Evolutionary conservation across 257 asterid genomes (phyloP).

Genomic region (Rhazya stricta): DNA sequence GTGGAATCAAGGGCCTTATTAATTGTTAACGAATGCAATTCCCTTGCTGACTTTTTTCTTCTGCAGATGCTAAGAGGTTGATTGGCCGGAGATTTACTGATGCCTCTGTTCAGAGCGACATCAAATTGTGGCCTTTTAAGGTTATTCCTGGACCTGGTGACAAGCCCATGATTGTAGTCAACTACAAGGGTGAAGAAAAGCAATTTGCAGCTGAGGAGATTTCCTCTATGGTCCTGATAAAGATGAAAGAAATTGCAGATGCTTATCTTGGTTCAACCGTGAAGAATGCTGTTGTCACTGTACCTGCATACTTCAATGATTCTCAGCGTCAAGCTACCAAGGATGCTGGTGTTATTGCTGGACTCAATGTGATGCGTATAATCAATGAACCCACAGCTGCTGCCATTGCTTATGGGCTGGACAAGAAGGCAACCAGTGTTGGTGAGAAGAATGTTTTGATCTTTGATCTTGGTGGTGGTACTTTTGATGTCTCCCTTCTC

Average conservation of each 20-base stretch:
- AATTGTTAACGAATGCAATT: neutral
- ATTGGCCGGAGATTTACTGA: constrained; percentile 70
- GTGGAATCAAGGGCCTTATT: no score
- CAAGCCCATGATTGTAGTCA: constrained; percentile 70
- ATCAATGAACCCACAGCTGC: constrained; percentile 86
- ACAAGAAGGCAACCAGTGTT: constrained; percentile 75
- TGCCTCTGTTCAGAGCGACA: constrained; percentile 63
- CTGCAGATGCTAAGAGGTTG: constrained; percentile 71
- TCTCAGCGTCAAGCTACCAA: constrained; percentile 88
- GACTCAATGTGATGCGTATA: constrained; percentile 76
- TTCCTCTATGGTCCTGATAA: constrained; percentile 78
- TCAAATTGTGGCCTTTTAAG: constrained; percentile 77
- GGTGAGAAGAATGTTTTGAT: constrained; percentile 80
- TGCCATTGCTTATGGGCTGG: constrained; percentile 88
- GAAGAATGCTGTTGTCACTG: constrained; percentile 84
- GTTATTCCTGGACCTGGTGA: constrained; percentile 76
- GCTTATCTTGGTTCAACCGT: constrained; percentile 61
- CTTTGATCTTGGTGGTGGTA: constrained; percentile 84
- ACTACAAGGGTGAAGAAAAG: constrained; percentile 77
- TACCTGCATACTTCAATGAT: constrained; percentile 79
- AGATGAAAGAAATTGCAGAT: constrained; percentile 78
- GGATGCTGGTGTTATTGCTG: constrained; percentile 84
- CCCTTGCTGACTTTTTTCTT: neutral
- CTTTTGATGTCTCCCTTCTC: constrained; percentile 62
- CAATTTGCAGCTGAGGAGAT: constrained; percentile 81